Evolutionary conservation across 139 green algal genomes (phyloP).

Genomic region (Chlorella sorokiniana): DNA sequence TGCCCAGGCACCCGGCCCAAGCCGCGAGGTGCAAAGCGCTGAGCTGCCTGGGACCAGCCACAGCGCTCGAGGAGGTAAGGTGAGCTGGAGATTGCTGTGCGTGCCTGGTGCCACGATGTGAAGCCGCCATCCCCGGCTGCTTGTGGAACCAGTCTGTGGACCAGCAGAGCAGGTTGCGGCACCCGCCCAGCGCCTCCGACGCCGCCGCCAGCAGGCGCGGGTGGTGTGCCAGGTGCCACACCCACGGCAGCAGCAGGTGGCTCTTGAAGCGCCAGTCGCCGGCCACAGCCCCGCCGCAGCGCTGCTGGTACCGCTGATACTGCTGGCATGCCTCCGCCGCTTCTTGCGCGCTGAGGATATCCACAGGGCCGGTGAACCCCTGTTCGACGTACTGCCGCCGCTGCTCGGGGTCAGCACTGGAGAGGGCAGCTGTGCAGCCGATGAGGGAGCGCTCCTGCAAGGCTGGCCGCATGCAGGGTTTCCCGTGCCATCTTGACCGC

Average conservation of each 20-base stretch:
- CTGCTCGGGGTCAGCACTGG: slow-evolving; percentile 2
- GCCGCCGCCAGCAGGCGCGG: slow-evolving; percentile 15
- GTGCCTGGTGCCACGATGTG: slow-evolving; percentile 27
- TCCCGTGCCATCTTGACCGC: background rate
- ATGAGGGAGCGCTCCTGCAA: background rate
- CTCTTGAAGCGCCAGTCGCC: slow-evolving; percentile 34
- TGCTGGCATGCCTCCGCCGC: background rate
- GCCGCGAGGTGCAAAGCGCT: background rate
- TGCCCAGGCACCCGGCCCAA: no score
- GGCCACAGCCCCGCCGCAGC: background rate
- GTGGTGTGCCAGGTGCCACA: slow-evolving; percentile 22
- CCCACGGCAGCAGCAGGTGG: slow-evolving; percentile 33
- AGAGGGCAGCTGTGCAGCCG: background rate
- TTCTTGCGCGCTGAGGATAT: background rate
- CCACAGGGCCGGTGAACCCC: slow-evolving; percentile 7
- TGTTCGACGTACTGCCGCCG: background rate
- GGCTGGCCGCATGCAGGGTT: background rate
- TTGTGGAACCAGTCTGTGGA: slow-evolving; percentile 26
- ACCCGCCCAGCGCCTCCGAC: slow-evolving; percentile 25
- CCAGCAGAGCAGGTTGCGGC: slow-evolving; percentile 37
- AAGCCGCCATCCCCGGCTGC: slow-evolving; percentile 6
- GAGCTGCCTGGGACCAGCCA: no score
- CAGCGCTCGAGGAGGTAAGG: no score
- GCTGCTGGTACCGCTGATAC: background rate
- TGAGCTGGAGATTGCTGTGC: no score